These are phyloP conservation scores for Anastatica hierochuntica DNA, from an alignment of 345 rosid genomes.

Conservation along the genomic window DNA sequence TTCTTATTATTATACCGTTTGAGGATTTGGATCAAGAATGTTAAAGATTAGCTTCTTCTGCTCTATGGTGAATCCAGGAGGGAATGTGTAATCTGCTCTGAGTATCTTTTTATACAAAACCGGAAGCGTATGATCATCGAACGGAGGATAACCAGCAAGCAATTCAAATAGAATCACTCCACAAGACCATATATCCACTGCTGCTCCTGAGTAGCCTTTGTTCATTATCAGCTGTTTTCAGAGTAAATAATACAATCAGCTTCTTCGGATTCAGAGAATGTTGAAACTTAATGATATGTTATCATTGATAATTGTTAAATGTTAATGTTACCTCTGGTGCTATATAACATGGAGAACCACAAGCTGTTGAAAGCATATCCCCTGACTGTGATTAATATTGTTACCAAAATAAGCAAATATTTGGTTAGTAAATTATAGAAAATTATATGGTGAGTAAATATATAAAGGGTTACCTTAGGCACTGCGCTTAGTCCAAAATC, in stretches of 20 bases:
- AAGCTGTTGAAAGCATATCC: conserved; percentile 71
- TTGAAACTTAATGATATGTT: background rate
- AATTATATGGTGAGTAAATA: too few relatives aligned
- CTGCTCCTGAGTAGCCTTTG: conserved; percentile 73
- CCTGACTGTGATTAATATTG: conserved; percentile 40
- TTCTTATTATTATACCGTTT: conserved; percentile 32
- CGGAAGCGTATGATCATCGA: conserved; percentile 64
- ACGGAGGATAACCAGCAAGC: conserved; percentile 69
- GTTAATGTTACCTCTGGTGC: conserved; percentile 71
- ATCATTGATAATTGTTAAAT: too few relatives aligned
- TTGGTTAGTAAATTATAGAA: background rate
- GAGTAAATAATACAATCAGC: conserved; percentile 5
- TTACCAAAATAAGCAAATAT: background rate
- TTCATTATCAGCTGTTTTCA: conserved; percentile 53
- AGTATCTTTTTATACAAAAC: conserved; percentile 65
- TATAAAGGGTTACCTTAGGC: conserved; percentile 37
- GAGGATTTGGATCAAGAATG: conserved; percentile 62
- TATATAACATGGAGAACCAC: conserved; percentile 87
- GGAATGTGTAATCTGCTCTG: conserved; percentile 56
- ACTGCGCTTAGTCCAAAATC: conserved; percentile 81
- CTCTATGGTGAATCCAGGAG: conserved; percentile 42
- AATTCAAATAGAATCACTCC: conserved; percentile 83
- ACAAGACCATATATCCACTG: conserved; percentile 91
- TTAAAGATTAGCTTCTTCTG: conserved; percentile 59
- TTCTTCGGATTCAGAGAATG: conserved; percentile 1